Evolutionary conservation across 768 basidiomycete species (phyloP).

Genomic region (Jaapia argillacea): DNA sequence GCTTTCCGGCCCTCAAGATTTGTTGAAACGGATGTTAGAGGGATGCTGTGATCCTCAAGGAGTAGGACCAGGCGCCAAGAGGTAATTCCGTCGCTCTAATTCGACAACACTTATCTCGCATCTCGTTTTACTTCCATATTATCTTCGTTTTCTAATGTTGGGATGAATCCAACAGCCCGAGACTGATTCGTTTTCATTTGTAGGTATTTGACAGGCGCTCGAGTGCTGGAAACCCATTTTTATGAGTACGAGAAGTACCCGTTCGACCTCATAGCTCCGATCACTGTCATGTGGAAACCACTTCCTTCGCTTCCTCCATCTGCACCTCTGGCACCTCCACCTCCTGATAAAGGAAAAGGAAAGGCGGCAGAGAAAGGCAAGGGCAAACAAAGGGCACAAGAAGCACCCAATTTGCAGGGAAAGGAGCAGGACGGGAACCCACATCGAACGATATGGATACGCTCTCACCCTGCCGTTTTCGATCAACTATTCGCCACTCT

Average conservation of each 20-base stretch:
- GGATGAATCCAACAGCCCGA: no score
- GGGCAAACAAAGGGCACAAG: constrained; percentile 18
- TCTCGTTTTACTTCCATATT: no score
- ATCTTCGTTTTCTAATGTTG: no score
- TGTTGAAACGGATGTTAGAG: constrained; percentile 42
- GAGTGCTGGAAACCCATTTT: constrained; percentile 54
- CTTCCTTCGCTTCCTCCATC: background rate
- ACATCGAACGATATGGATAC: constrained; percentile 59
- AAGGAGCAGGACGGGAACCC: no score
- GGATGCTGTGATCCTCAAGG: constrained; percentile 57
- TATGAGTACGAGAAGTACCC: constrained; percentile 63
- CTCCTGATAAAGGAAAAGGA: constrained; percentile 9
- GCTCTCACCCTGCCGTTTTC: constrained; percentile 68
- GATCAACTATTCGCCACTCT: constrained; percentile 45
- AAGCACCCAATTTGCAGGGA: constrained; percentile 6
- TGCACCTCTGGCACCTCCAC: background rate
- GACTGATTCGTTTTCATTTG: no score
- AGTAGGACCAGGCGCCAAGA: constrained; percentile 44
- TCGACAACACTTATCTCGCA: constrained; percentile 2
- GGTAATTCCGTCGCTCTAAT: constrained; percentile 27
- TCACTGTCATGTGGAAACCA: constrained; percentile 68
- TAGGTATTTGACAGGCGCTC: constrained; percentile 59
- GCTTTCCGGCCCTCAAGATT: constrained; percentile 49
- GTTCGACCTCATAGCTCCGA: constrained; percentile 56
- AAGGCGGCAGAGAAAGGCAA: constrained; percentile 13